Evolutionary conservation across 345 rosid genomes (phyloP).

Genomic region (Eucalyptus virginea): DNA sequence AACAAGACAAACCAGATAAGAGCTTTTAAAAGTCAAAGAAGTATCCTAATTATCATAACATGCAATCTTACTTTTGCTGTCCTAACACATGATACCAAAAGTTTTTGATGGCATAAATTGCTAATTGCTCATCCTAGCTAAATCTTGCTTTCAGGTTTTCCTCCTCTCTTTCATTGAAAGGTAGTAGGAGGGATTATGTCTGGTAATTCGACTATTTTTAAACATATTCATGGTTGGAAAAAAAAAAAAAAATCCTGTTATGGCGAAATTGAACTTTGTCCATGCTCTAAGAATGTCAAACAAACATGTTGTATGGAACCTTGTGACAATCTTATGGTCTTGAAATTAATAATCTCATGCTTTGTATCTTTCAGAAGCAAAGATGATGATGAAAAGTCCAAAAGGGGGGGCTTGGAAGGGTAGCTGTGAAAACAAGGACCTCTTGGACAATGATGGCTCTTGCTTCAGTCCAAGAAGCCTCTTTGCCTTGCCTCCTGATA

Average conservation of each 20-base stretch:
- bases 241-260: background rate
- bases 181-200: background rate
- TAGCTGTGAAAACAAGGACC: slow-evolving; percentile 48
- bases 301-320: background rate
- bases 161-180: background rate
- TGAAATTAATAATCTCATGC: background rate
- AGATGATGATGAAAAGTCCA: slow-evolving; percentile 56
- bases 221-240: background rate
- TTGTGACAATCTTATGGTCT: background rate
- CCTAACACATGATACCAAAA: background rate
- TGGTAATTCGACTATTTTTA: background rate
- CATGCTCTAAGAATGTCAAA: background rate
- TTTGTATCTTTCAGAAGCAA: slow-evolving; percentile 30
- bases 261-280: background rate
- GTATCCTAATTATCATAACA: background rate
- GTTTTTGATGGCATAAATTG: background rate
- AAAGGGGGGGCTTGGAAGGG: slow-evolving; percentile 48
- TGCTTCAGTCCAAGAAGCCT: slow-evolving; percentile 80
- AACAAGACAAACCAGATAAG: background rate
- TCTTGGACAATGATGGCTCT: slow-evolving; percentile 46
- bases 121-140: background rate
- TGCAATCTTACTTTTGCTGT: background rate
- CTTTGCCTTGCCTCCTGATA: slow-evolving; percentile 60
- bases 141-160: background rate
- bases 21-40: background rate